Base-by-base conservation (phyloP, 371 early-diverging fungal genomes). In the Nematocida minor region DNA sequence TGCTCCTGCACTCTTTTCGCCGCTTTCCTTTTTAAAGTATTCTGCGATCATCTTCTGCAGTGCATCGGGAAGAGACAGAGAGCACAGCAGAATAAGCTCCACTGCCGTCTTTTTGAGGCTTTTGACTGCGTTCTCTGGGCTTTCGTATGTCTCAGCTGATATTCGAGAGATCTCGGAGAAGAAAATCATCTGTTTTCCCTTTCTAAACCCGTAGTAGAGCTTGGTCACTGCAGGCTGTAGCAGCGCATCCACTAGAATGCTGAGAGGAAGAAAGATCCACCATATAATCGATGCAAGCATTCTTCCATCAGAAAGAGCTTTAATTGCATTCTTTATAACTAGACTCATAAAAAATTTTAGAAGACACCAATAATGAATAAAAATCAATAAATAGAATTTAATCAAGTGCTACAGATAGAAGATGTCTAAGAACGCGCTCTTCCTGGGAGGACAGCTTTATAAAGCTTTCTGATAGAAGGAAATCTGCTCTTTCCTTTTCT, bases 321-420 rank as follows among this genome's bases (percentile, higher is more conserved):
- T 38, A 14, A 57, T 14, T 20, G 16, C 22, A 34, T 31, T 38
- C 38, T 36, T 38, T 57, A 57, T 34, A 38, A 34, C 4, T 34
- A 57, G 11, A 16, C 57, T 22, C 57, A 57, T 57, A 57, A 57
- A 57, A 57, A 32, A 34, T 57, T 57, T 57, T n/a, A n/a, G 22
- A 51, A n/a, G 22, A 22, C 20, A 51, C 27, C 31, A 57, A 14
- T 11, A 9, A 27, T 34, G 29, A 34, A 57, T 44, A 11, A 11
- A 11, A 44, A 44, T 44, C 9, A 44, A 44, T 11, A 57, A 6
- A 29, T 57, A 38, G 18, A 38, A 20, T 57, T 29, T 57, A 57
- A 51, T 51, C 36, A 57, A 22, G 14, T 14, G 11, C 18, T 57
- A 11, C 4, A 31, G 57, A 34, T 16, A 54, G 11, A 0, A 57